Conservation (phyloP, 2,329 filamentous ascomycete genomes). For the Chaetomiaceae sp. region DNA sequence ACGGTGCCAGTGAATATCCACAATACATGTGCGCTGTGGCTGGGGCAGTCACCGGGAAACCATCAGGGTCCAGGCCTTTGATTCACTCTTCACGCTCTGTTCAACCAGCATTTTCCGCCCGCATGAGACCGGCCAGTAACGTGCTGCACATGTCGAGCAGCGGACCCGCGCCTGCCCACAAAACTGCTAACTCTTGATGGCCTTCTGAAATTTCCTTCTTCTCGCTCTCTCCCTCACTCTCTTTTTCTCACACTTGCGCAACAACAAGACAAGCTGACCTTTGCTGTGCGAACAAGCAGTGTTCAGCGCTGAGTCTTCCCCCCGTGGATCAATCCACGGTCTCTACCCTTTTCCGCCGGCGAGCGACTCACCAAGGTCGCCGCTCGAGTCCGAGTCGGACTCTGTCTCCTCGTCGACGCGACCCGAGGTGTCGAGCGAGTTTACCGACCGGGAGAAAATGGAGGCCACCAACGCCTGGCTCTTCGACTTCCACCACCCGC, state of each 20-base stretch:
- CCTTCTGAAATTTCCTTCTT: background rate
- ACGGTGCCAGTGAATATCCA: no score
- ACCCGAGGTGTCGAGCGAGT: conserved; percentile 9
- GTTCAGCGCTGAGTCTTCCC: background rate
- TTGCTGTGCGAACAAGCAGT: conserved; percentile 2
- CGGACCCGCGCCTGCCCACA: conserved; percentile 9
- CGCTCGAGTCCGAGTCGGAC: background rate
- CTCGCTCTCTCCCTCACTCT: background rate
- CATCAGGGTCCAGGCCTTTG: background rate
- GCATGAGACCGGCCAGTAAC: conserved; percentile 2
- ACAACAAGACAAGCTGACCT: conserved; percentile 9
- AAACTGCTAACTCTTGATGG: background rate
- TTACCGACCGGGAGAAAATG: conserved; percentile 6
- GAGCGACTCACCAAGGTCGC: conserved; percentile 1
- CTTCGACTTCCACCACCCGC: conserved; percentile 13
- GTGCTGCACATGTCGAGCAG: background rate
- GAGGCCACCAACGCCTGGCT: conserved; percentile 15
- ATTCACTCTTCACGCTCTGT: background rate
- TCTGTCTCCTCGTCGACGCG: background rate
- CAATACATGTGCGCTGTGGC: no score
- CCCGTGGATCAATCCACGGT: background rate
- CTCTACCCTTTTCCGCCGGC: conserved; percentile 8
- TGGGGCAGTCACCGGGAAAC: background rate
- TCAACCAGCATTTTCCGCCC: background rate
- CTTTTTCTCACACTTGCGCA: background rate